A percentile compares a stretch with the other conserved stretches of the same genome.
Evolutionary conservation across 176 grass and related monocot genomes (phyloP).

Genomic region (Aegilops longissima): DNA sequence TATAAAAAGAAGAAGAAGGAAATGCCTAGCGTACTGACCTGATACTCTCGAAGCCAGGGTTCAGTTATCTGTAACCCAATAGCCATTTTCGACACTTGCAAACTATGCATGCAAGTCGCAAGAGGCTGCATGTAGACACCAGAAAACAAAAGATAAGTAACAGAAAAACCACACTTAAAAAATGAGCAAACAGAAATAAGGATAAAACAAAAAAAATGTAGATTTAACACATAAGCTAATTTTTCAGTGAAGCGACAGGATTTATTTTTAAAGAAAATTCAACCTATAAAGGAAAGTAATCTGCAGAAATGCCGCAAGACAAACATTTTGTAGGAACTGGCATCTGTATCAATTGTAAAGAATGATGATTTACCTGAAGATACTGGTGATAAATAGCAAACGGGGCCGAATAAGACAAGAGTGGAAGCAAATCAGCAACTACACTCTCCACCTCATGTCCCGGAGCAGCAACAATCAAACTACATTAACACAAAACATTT

Average conservation of each 20-base stretch:
- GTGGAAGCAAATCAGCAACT: conserved; percentile 74
- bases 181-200: not conserved
- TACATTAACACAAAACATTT: conserved; percentile 41
- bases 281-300: not conserved
- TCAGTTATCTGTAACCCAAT: conserved; percentile 85
- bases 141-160: conserved; percentile 20
- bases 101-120: conserved; percentile 77
- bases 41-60: conserved; percentile 97
- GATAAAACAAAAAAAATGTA: not conserved
- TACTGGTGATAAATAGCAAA: conserved; percentile 94
- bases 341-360: too few species aligned
- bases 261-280: not conserved
- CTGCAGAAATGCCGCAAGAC: not conserved
- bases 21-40: conserved; percentile 47
- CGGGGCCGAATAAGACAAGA: conserved; percentile 87
- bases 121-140: conserved; percentile 63
- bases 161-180: conserved; percentile 13
- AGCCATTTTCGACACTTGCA: conserved; percentile 76
- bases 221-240: not conserved
- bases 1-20: not conserved
- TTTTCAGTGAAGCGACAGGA: conserved; percentile 7
- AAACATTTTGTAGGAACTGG: not conserved
- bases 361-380: conserved; percentile 53
- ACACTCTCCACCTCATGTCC: conserved; percentile 68
- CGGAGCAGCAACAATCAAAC: conserved; percentile 87